These are phyloP conservation scores for Lachnellula cervina DNA, from an alignment of 2,329 filamentous ascomycete species.

Conservation along the genomic window DNA sequence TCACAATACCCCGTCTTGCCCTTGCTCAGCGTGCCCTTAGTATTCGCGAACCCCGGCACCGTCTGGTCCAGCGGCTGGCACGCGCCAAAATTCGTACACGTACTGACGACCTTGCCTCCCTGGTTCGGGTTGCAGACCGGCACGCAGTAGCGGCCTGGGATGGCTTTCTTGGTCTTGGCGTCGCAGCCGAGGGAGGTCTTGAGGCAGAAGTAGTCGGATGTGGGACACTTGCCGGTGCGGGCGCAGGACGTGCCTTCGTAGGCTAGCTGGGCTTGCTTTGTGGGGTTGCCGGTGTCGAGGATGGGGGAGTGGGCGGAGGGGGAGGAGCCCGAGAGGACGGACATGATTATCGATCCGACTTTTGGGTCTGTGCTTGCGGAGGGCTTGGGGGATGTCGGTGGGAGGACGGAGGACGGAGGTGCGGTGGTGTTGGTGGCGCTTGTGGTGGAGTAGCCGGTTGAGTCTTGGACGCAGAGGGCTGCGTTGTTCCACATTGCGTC, in stretches of 20 bases:
- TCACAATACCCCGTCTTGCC: neutral
- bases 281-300: neutral
- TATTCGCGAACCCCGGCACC: neutral
- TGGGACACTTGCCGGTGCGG: neutral
- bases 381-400: neutral
- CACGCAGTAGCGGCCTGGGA: neutral
- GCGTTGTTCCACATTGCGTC: conserved; percentile 33
- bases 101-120: neutral
- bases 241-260: neutral
- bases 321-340: neutral
- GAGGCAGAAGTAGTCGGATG: neutral
- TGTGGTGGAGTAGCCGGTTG: neutral
- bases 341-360: neutral
- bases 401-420: neutral
- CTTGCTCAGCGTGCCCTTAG: neutral
- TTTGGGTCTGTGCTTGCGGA: neutral
- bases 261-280: neutral
- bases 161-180: neutral
- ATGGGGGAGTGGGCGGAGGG: neutral
- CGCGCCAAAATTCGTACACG: neutral
- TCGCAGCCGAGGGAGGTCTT: neutral
- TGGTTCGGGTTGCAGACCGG: neutral
- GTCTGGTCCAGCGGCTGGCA: neutral
- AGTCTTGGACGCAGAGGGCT: conserved; percentile 21
- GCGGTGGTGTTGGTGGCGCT: neutral